Percentiles rank a stretch among this genome's conserved stretches.
Evolutionary conservation across 495 filamentous ascomycete species (phyloP).

Genomic region (Podospora tetraspora): DNA sequence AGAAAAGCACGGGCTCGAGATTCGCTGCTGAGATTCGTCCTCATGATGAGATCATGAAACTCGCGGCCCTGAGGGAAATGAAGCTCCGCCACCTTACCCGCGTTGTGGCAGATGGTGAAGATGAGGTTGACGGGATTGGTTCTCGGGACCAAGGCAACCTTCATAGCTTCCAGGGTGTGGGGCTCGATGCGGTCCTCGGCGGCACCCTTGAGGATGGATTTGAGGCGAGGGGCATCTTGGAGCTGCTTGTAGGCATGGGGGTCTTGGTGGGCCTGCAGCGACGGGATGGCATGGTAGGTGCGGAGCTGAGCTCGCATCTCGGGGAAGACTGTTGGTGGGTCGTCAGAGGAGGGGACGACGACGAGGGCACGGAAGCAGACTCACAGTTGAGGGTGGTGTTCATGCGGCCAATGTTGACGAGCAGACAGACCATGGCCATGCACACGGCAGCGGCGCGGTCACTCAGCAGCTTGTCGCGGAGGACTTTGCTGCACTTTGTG

Average conservation of each 20-base stretch:
- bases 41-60: slow-evolving; percentile 96
- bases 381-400: slow-evolving; percentile 97
- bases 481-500: slow-evolving; percentile 97
- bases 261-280: slow-evolving; percentile 89
- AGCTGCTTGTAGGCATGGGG: slow-evolving; percentile 96
- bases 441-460: slow-evolving; percentile 87
- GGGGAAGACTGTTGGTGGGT: slow-evolving; percentile 69
- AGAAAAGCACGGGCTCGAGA: slow-evolving; percentile 86
- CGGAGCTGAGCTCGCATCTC: slow-evolving; percentile 98
- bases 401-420: slow-evolving; percentile 97
- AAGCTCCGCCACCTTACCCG: slow-evolving; percentile 82
- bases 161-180: slow-evolving; percentile 77
- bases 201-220: slow-evolving; percentile 95
- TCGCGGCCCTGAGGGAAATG: slow-evolving; percentile 83
- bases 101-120: slow-evolving; percentile 88
- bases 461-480: slow-evolving; percentile 92
- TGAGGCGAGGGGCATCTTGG: slow-evolving; percentile 91
- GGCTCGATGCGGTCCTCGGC: slow-evolving; percentile 91
- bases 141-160: slow-evolving; percentile 59
- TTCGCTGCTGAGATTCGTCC: slow-evolving; percentile 70
- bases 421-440: slow-evolving; percentile 98
- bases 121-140: slow-evolving; percentile 97
- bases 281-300: slow-evolving; percentile 97
- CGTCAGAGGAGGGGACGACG: slow-evolving; percentile 26
- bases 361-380: slow-evolving; percentile 19